Conservation (phyloP, 2,329 filamentous ascomycete genomes). For the Ophiostoma tasmaniense region DNA sequence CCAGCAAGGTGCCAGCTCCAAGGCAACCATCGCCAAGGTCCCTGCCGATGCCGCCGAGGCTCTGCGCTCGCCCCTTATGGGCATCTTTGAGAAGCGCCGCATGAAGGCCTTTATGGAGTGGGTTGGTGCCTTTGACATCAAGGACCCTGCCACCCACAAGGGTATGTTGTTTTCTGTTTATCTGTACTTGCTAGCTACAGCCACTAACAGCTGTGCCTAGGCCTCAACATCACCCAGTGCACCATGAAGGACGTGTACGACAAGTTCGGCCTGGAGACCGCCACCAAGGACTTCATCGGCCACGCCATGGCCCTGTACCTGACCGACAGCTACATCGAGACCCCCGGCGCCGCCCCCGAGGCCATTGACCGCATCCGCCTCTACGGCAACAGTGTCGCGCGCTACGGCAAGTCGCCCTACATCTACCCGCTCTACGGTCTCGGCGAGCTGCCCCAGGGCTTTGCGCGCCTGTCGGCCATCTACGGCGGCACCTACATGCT, state of each 20-base stretch:
- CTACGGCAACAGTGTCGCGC: constrained; percentile 94
- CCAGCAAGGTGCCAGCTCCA: constrained; percentile 73
- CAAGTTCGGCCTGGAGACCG: constrained; percentile 86
- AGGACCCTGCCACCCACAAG: constrained; percentile 80
- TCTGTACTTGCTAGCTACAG: no score
- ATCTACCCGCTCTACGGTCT: constrained; percentile 98
- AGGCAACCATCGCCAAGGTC: constrained; percentile 92
- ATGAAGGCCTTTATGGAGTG: constrained; percentile 96
- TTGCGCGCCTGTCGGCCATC: constrained; percentile 93
- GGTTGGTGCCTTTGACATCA: constrained; percentile 76
- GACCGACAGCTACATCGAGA: constrained; percentile 76
- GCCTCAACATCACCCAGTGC: constrained; percentile 66
- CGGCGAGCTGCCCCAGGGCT: constrained; percentile 93
- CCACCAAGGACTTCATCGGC: constrained; percentile 90
- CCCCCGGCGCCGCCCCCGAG: constrained; percentile 66
- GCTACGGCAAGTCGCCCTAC: constrained; percentile 97
- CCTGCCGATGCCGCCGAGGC: constrained; percentile 88
- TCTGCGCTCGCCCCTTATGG: constrained; percentile 88
- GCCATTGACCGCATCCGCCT: constrained; percentile 86
- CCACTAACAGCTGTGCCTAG: constrained; percentile 37
- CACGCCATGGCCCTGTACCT: constrained; percentile 97
- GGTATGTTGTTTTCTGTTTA: constrained; percentile 54
- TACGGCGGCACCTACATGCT: constrained; percentile 99
- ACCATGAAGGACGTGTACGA: constrained; percentile 99
- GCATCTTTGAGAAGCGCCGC: constrained; percentile 92